Percentiles rank a stretch among this genome's conserved stretches.
These are phyloP conservation scores for Aspergillus funiculosus DNA, from an alignment of 495 filamentous ascomycete genomes.

Conservation along the genomic window DNA sequence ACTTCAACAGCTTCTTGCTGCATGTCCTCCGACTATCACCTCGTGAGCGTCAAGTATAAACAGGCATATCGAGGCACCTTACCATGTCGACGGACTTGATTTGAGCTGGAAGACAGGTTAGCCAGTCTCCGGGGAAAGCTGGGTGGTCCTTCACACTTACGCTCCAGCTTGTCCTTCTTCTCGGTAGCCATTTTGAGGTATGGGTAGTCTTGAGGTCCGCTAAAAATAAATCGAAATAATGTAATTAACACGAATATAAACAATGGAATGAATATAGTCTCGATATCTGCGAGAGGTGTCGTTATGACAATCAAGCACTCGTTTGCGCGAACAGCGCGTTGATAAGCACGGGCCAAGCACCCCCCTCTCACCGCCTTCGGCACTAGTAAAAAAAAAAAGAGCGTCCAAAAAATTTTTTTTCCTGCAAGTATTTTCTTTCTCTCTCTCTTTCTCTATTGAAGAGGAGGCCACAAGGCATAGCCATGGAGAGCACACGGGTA, in stretches of 20 bases:
- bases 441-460: conserved; percentile 17
- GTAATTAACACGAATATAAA: neutral
- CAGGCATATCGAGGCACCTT: conserved; percentile 22
- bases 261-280: neutral
- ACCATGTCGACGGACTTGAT: conserved; percentile 99
- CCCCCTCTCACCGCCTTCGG: conserved; percentile 32
- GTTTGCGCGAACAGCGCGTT: conserved; percentile 20
- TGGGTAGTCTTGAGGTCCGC: neutral
- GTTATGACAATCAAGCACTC: conserved; percentile 3
- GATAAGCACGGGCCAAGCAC: conserved; percentile 16
- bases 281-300: too few species aligned
- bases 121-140: conserved; percentile 10
- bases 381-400: conserved; percentile 35
- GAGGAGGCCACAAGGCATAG: conserved; percentile 17
- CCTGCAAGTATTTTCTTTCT: conserved; percentile 17
- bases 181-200: conserved; percentile 44
- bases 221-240: neutral
- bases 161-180: conserved; percentile 66
- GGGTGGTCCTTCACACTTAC: conserved; percentile 37
- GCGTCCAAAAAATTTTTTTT: conserved; percentile 18
- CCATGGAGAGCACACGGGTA: conserved; percentile 60
- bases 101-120: conserved; percentile 58
- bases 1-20: conserved; percentile 89
- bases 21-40: conserved; percentile 83
- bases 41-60: conserved; percentile 12